phyloP scores from a whole-genome alignment of 345 rosid genomes.

The Hypericum perforatum region DNA sequence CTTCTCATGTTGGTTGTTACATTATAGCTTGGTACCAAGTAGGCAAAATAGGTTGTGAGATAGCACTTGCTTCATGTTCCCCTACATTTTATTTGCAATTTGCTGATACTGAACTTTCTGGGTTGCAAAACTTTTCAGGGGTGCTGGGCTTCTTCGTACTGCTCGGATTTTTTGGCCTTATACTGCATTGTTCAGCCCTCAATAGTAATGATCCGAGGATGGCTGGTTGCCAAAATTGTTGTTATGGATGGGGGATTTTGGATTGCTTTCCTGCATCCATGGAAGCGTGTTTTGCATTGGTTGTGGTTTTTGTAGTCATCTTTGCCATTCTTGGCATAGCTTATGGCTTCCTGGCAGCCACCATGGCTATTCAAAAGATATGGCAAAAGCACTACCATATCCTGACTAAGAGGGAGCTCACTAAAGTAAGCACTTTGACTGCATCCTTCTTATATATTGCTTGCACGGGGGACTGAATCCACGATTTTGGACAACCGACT shows the following conservation, averaged over 20 bases:
- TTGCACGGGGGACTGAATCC: background rate
- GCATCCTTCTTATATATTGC: background rate
- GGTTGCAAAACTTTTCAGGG: conserved; percentile 31
- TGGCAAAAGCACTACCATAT: too few relatives aligned
- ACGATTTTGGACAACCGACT: conserved; percentile 1
- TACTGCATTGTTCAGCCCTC: conserved; percentile 76
- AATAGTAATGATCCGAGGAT: conserved; percentile 73
- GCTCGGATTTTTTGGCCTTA: conserved; percentile 80
- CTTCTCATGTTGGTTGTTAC: too few relatives aligned
- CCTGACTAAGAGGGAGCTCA: conserved; percentile 43
- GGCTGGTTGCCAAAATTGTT: conserved; percentile 96
- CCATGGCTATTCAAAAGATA: too few relatives aligned
- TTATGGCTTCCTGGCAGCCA: too few relatives aligned
- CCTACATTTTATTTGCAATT: conserved; percentile 6
- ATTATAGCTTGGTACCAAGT: too few relatives aligned
- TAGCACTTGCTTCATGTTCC: background rate
- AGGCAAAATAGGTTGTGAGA: too few relatives aligned
- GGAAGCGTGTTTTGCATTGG: too few relatives aligned
- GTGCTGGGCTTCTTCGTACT: conserved; percentile 82
- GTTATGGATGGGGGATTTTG: conserved; percentile 84
- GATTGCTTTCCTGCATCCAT: conserved; percentile 88
- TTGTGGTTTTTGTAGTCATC: too few relatives aligned
- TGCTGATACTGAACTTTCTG: background rate
- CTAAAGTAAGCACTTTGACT: conserved; percentile 34
- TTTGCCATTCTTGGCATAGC: too few relatives aligned